A percentile compares a stretch with the other conserved stretches of the same genome.
These are phyloP conservation scores for Ophiocytium majus DNA, from an alignment of 352 stramenopile species.

Conservation along the genomic window DNA sequence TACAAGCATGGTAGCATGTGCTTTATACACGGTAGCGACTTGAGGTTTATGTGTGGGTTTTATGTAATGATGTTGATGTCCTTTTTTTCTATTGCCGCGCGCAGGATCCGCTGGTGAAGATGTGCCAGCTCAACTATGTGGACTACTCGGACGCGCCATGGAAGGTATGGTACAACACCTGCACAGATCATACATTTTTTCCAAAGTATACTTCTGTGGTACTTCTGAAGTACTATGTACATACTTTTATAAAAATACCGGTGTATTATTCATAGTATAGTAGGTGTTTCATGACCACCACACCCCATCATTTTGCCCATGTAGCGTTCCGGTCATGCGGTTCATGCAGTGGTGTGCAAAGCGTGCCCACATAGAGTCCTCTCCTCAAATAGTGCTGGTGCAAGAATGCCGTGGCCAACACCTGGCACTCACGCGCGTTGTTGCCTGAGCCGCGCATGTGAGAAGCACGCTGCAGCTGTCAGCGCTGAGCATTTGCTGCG, in stretches of 20 bases:
- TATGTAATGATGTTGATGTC: background rate
- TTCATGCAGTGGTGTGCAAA: too few species aligned
- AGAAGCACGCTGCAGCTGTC: too few species aligned
- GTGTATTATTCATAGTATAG: background rate
- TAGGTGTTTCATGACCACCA: background rate
- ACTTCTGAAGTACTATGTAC: conserved; percentile 5
- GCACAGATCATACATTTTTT: background rate
- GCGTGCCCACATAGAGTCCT: too few species aligned
- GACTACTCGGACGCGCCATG: background rate
- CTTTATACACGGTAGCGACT: too few species aligned
- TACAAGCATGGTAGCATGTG: too few species aligned
- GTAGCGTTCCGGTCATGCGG: background rate
- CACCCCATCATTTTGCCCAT: background rate
- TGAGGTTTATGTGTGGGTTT: too few species aligned
- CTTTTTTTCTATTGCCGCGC: background rate
- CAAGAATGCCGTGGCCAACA: too few species aligned
- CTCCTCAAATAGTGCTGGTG: too few species aligned
- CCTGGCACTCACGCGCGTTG: too few species aligned
- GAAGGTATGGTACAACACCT: conserved; percentile 13
- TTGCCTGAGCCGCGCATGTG: too few species aligned
- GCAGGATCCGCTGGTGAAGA: background rate
- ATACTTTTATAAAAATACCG: background rate
- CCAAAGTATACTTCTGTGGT: background rate
- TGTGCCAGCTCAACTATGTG: conserved; percentile 20
- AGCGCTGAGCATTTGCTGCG: too few species aligned